Conservation (phyloP, 371 early-diverging fungal genomes). For the Apophysomyces sp. region DNA sequence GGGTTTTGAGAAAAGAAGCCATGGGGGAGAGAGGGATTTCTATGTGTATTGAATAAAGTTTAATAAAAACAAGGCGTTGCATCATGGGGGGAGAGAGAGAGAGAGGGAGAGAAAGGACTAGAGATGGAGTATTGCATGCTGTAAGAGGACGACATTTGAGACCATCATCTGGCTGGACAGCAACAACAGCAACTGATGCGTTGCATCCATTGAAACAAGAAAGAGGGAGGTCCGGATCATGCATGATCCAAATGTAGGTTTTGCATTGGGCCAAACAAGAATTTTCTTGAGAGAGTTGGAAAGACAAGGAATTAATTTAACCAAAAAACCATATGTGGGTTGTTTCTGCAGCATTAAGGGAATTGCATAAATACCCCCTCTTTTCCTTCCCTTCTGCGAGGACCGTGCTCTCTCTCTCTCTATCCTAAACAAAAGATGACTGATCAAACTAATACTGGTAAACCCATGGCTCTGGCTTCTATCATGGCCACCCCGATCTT, state of each 20-base stretch:
- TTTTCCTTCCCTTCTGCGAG: not conserved
- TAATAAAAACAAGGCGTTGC: not conserved
- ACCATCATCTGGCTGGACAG: not conserved
- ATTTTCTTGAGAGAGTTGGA: not conserved
- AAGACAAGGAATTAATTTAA: conserved; percentile 1
- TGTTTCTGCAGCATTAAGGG: not conserved
- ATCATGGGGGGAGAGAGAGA: conserved; percentile 1
- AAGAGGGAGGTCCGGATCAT: not conserved
- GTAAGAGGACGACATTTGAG: conserved; percentile 2
- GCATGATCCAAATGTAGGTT: not conserved
- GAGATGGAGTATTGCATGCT: conserved; percentile 1
- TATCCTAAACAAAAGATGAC: not conserved
- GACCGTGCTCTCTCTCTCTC: not conserved
- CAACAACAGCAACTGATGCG: not conserved
- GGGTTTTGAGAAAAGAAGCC: not conserved
- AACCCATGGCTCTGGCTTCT: conserved; percentile 40
- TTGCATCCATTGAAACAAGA: conserved; percentile 1
- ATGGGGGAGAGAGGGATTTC: not conserved
- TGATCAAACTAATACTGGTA: not conserved
- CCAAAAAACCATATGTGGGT: not conserved
- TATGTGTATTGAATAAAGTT: not conserved
- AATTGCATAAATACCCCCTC: conserved; percentile 2
- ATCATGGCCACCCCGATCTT: conserved; percentile 25
- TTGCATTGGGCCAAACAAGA: not conserved
- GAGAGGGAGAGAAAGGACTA: too few relatives aligned